Base-by-base conservation (phyloP, 345 rosid species). In the Lagerstroemia speciosa region DNA sequence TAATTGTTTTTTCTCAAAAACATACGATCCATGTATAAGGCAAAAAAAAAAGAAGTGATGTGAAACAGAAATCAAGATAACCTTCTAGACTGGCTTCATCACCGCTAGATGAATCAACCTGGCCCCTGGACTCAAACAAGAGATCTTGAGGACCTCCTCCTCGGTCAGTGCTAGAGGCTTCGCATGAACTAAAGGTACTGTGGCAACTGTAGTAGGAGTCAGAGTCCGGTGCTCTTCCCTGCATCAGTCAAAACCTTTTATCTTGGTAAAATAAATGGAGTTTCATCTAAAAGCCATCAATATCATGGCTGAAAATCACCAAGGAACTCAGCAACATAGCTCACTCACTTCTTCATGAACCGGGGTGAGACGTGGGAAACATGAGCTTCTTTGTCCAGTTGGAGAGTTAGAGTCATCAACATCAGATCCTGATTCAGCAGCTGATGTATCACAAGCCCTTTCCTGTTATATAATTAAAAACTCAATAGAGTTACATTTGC, bases 201-300 rank as follows among this genome's bases (percentile, higher is more conserved):
- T 86, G 80, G 67, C 96, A 93, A 72, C 92, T 87, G 78, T 86
- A 85, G 83, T 87, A 87, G 37, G 82, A 78, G 67, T 74, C 86
- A 24, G 85, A 77, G 73, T 93, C 92, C 1, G 79, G 78, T 64
- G 74, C 29, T 75, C 80, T 78, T 65, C 65, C 83, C 98, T 93
- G 85, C 50, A 72, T 27, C 50, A 65, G 16, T 29, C 31, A 29
- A 20, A 29, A 70, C 41, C 40, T 43, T 48, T 38, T 43, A 50
- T 65, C 48, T 43, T 27, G 20, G 55, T 48, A 12, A 60, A 31
- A 31, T 14, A 30, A 30, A 41, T 14, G 60, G 41, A 9, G n/a
- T 14, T 2, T 37, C 36, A 69, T 53, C 63, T 1, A 34, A 33
- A 50, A n/a, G 19, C 6, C 12, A 33, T 5, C 3, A 53, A 29